Percentiles rank a stretch among this genome's conserved stretches.
These are phyloP conservation scores for Malassezia brasiliensis DNA, from an alignment of 1,284 basidiomycete genomes.

Conservation along the genomic window DNA sequence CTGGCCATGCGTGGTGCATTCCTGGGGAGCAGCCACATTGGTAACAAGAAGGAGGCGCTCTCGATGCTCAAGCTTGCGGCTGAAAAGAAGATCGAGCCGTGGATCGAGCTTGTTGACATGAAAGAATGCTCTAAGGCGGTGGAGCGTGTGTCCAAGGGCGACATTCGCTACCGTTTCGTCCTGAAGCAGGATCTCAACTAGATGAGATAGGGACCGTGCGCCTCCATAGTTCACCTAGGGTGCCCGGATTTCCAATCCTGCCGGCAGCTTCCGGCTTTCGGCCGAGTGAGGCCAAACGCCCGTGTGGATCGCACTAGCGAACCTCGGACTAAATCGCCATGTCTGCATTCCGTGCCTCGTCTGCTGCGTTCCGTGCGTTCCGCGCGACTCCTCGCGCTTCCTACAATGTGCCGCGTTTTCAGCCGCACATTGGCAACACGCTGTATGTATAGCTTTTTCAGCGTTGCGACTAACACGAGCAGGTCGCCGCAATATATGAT, in stretches of 20 bases:
- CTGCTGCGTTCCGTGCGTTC: slow-evolving; percentile 7
- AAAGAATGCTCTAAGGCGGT: slow-evolving; percentile 56
- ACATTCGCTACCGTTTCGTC: slow-evolving; percentile 46
- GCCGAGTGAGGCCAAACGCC: background rate
- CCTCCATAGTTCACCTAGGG: background rate
- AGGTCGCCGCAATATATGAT: slow-evolving; percentile 11
- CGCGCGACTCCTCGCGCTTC: slow-evolving; percentile 10
- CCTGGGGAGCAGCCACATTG: slow-evolving; percentile 55
- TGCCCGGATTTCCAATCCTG: background rate
- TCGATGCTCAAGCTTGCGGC: slow-evolving; percentile 47
- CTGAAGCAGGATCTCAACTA: slow-evolving; percentile 30
- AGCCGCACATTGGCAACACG: slow-evolving; percentile 13
- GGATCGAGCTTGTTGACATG: slow-evolving; percentile 56
- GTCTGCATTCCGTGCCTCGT: slow-evolving; percentile 16
- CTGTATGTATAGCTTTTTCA: slow-evolving; percentile 6
- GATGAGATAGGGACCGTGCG: background rate
- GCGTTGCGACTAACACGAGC: background rate
- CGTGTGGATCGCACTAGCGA: too few relatives aligned
- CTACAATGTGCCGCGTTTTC: slow-evolving; percentile 5
- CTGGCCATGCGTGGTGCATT: slow-evolving; percentile 49
- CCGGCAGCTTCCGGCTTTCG: slow-evolving; percentile 5
- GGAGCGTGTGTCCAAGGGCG: slow-evolving; percentile 54
- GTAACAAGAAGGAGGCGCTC: slow-evolving; percentile 58
- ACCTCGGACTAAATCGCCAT: slow-evolving; percentile 4
- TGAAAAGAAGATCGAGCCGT: slow-evolving; percentile 43